Evolutionary conservation across 768 basidiomycete genomes (phyloP).

Genomic region (Tephrocybe rancida): DNA sequence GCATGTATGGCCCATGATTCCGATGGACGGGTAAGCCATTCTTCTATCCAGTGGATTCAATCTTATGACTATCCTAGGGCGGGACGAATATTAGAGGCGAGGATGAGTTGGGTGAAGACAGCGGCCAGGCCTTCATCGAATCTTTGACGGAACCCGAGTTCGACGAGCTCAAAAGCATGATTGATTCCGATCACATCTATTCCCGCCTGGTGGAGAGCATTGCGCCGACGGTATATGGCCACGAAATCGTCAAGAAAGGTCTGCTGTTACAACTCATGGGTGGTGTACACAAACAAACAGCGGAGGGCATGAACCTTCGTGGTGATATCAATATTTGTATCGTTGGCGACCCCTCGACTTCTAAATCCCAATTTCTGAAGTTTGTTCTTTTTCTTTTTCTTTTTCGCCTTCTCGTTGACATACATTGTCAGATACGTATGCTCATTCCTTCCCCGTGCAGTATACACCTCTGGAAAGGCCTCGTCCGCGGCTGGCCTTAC

Average conservation of each 20-base stretch:
- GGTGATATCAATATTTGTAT: slow-evolving; percentile 99
- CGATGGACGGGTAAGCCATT: slow-evolving; percentile 75
- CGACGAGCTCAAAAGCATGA: slow-evolving; percentile 93
- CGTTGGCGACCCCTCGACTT: slow-evolving; percentile 95
- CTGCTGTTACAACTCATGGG: slow-evolving; percentile 96
- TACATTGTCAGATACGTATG: slow-evolving; percentile 79
- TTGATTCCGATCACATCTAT: slow-evolving; percentile 93
- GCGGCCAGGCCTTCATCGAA: slow-evolving; percentile 82
- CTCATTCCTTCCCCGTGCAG: slow-evolving; percentile 95
- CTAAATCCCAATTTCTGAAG: slow-evolving; percentile 99
- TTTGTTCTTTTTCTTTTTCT: slow-evolving; percentile 38
- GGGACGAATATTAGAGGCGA: slow-evolving; percentile 92
- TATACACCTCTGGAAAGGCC: slow-evolving; percentile 99
- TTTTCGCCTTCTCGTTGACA: background rate
- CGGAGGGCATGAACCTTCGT: slow-evolving; percentile 96
- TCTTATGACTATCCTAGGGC: slow-evolving; percentile 47
- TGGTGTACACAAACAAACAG: slow-evolving; percentile 95
- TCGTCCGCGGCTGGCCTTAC: slow-evolving; percentile 99
- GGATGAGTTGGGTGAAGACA: slow-evolving; percentile 76
- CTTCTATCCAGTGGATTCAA: background rate
- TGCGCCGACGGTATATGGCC: slow-evolving; percentile 97
- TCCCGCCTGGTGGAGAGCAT: slow-evolving; percentile 91
- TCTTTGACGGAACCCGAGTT: slow-evolving; percentile 93
- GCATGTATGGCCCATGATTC: slow-evolving; percentile 97
- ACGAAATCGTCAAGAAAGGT: slow-evolving; percentile 99